Conservation (phyloP, 208 protist genomes). For the Novymonas esmeraldas region DNA sequence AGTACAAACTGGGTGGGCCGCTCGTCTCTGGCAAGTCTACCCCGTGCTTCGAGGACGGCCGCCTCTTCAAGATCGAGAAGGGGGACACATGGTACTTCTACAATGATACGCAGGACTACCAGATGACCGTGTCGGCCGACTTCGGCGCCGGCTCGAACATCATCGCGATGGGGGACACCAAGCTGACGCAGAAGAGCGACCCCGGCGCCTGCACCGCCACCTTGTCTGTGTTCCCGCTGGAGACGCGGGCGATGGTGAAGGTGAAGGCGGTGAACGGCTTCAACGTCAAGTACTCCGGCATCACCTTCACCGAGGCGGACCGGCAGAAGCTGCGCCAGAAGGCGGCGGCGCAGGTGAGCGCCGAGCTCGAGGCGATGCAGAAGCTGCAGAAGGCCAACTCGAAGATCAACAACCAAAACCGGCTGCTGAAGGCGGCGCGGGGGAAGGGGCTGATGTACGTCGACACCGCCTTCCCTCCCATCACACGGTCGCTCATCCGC, state of each 20-base stretch:
- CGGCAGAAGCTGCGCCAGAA: constrained; percentile 14
- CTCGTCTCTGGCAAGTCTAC: constrained; percentile 53
- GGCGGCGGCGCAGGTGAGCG: constrained; percentile 15
- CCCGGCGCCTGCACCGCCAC: constrained; percentile 35
- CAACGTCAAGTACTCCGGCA: constrained; percentile 30
- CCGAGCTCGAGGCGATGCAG: constrained; percentile 29
- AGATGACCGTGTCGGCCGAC: constrained; percentile 56
- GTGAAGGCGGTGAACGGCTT: constrained; percentile 42
- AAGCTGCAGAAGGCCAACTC: constrained; percentile 22
- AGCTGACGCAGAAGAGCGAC: constrained; percentile 29
- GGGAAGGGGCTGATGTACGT: constrained; percentile 43
- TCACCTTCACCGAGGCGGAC: constrained; percentile 33
- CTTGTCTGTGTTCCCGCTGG: constrained; percentile 37
- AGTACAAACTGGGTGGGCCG: constrained; percentile 39
- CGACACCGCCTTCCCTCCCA: constrained; percentile 59
- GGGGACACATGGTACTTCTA: constrained; percentile 74
- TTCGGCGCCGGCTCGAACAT: constrained; percentile 49
- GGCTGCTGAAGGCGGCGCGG: constrained; percentile 39
- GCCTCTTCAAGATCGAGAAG: constrained; percentile 64
- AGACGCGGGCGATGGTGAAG: constrained; percentile 48
- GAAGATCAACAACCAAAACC: constrained; percentile 38
- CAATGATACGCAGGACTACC: constrained; percentile 80
- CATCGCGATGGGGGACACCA: constrained; percentile 16
- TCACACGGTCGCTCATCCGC: constrained; percentile 43
- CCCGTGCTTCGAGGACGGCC: constrained; percentile 60